Evolutionary conservation across 208 protist genomes (phyloP), one percentile per base, ranked within the genome.

Genomic region (Leishmania arabica): DNA sequence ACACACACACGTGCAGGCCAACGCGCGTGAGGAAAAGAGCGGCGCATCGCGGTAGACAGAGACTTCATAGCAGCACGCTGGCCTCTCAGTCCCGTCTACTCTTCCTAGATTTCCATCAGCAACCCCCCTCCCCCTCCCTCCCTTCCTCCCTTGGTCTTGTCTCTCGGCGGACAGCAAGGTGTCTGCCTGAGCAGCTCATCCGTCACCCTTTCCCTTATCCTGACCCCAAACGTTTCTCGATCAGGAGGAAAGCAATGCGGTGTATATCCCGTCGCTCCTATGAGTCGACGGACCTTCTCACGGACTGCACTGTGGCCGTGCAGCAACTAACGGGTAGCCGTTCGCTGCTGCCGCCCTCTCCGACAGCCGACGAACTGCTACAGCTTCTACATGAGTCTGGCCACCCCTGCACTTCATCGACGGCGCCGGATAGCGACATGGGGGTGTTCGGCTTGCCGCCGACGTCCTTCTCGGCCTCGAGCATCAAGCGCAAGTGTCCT

Each of bases 311-410:
- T 6, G 71, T 78, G 37, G 68, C 73, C 21, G 83, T 88, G 24
- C 79, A 88, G 62, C 76, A 80, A 4, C 54, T 88, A 31, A 74
- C 71, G 5, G 54, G 80, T 24, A 72, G 74, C 37, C 80, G 80
- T 15, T 93, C 90, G 42, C 79, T 85, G 17, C 75, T 91, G 7
- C 90, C 88, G 45, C 75, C 86, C 7, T 75, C 88, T 7, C 84
- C 81, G 54, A 72, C 84, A 13, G 65, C 86, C 11, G 73, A 86
- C 17, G 42, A 84, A n/a, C 78, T 93, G 1, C 54, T 80, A 7
- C 56, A 53, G 45, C 60, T 85, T 27, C 75, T 89, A 37, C 54
- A 17, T 9, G 77, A 77, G 42, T 71, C 82, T 37, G 76, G 56
- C 42, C 58, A 78, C 49, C 77, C 79, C 3, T 75, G 68, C 45